These are phyloP conservation scores for Skeletonema grethae DNA, from an alignment of 108 stramenopile genomes.

Conservation along the genomic window DNA sequence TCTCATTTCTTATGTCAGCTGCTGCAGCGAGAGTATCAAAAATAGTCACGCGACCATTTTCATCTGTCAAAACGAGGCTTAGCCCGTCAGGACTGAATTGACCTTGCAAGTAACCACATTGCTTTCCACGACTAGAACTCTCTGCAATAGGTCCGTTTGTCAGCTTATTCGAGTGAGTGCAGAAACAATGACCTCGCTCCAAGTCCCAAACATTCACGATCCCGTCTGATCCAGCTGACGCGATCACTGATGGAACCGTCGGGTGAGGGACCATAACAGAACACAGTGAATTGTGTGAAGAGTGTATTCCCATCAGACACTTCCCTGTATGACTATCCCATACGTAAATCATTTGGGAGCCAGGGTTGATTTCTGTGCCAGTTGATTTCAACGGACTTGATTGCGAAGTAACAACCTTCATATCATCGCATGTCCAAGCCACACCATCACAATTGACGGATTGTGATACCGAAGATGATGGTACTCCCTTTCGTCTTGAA, in stretches of 20 bases:
- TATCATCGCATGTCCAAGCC: slow-evolving; percentile 77
- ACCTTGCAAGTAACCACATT: slow-evolving; percentile 76
- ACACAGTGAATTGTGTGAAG: slow-evolving; percentile 69
- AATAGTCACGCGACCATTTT: slow-evolving; percentile 68
- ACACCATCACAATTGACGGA: slow-evolving; percentile 78
- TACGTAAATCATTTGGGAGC: slow-evolving; percentile 73
- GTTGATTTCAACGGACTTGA: slow-evolving; percentile 62
- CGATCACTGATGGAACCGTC: slow-evolving; percentile 62
- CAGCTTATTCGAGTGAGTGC: slow-evolving; percentile 60
- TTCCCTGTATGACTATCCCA: slow-evolving; percentile 82
- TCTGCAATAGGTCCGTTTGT: slow-evolving; percentile 54
- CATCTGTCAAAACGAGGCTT: slow-evolving; percentile 70
- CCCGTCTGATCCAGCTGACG: slow-evolving; percentile 77
- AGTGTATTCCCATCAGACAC: slow-evolving; percentile 72
- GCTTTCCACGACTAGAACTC: slow-evolving; percentile 48
- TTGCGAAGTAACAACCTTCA: slow-evolving; percentile 79
- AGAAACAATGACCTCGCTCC: slow-evolving; percentile 66
- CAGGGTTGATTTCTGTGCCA: slow-evolving; percentile 64
- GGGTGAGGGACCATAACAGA: slow-evolving; percentile 82
- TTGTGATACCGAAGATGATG: background rate
- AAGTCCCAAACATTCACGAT: slow-evolving; percentile 74
- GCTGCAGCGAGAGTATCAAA: slow-evolving; percentile 53
- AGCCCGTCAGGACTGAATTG: slow-evolving; percentile 75
- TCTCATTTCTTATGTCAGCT: slow-evolving; percentile 1
- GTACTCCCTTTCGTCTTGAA: slow-evolving; percentile 24